Evolutionary conservation across 371 early-diverging fungal genomes (phyloP).

Genomic region (Mucor indicus): DNA sequence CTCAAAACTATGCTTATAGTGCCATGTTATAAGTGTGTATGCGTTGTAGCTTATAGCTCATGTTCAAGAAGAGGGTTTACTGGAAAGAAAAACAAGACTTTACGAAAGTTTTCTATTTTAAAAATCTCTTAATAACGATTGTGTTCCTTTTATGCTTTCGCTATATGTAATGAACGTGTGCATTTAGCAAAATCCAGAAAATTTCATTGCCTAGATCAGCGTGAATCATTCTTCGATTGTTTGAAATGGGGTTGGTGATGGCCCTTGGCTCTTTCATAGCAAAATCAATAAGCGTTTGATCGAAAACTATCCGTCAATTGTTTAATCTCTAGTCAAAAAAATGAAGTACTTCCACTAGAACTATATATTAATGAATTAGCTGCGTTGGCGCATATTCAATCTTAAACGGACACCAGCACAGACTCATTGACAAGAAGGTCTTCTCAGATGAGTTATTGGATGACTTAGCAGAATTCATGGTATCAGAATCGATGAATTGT

Average conservation of each 20-base stretch:
- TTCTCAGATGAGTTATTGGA: conserved; percentile 20
- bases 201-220: no score
- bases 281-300: conserved; percentile 1
- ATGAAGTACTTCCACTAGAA: conserved; percentile 17
- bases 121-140: no score
- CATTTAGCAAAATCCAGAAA: no score
- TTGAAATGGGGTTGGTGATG: not conserved
- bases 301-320: not conserved
- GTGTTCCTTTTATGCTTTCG: no score
- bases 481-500: conserved; percentile 9
- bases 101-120: no score
- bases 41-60: no score
- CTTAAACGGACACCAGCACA: conserved; percentile 17
- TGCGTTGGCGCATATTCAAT: conserved; percentile 15
- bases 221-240: no score
- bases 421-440: conserved; percentile 12
- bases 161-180: no score
- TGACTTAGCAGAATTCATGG: conserved; percentile 16
- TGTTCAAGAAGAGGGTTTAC: no score
- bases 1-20: no score
- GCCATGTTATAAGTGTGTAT: no score
- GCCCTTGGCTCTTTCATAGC: conserved; percentile 3
- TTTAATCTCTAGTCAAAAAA: conserved; percentile 5
- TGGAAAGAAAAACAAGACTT: no score
- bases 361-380: conserved; percentile 22